A percentile compares a stretch with the other conserved stretches of the same genome.
Conservation (phyloP, 139 green algal genomes). For the Volvox africanus region DNA sequence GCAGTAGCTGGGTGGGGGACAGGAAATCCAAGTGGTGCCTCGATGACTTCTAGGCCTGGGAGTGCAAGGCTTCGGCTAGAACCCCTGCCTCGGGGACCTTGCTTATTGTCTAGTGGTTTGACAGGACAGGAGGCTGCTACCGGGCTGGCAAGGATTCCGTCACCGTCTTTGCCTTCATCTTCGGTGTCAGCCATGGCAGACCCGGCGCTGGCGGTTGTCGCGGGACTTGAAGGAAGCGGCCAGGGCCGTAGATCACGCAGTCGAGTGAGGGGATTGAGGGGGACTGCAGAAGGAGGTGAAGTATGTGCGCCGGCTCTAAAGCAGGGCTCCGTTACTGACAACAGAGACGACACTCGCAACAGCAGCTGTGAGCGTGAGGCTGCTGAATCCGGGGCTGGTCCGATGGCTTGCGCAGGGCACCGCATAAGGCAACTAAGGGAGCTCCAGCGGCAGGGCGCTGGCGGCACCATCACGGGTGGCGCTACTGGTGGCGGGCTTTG, state of each 20-base stretch:
- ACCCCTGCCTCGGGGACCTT: not conserved
- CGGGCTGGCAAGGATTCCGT: too few relatives aligned
- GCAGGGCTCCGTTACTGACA: not conserved
- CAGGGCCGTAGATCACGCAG: not conserved
- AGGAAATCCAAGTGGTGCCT: not conserved
- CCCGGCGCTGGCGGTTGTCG: not conserved
- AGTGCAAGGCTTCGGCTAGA: conserved; percentile 8
- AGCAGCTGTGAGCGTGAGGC: too few relatives aligned
- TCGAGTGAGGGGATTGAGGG: not conserved
- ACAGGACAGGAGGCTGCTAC: not conserved
- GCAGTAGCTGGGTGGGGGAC: not conserved
- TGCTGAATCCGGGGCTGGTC: not conserved
- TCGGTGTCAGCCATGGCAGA: too few relatives aligned
- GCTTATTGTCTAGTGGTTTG: not conserved
- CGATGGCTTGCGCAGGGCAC: conserved; percentile 1
- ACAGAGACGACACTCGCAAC: too few relatives aligned
- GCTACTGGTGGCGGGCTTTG: not conserved
- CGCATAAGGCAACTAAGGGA: conserved; percentile 39
- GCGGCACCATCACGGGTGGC: not conserved
- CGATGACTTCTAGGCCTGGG: not conserved
- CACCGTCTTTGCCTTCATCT: too few relatives aligned
- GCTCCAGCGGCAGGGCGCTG: not conserved
- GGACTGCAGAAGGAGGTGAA: not conserved
- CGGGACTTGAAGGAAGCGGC: too few relatives aligned
- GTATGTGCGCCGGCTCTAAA: too few relatives aligned